Percentiles rank a stretch among this genome's conserved stretches.
phyloP scores from a whole-genome alignment of 306 rosid species.

The Castanea mollissima region DNA sequence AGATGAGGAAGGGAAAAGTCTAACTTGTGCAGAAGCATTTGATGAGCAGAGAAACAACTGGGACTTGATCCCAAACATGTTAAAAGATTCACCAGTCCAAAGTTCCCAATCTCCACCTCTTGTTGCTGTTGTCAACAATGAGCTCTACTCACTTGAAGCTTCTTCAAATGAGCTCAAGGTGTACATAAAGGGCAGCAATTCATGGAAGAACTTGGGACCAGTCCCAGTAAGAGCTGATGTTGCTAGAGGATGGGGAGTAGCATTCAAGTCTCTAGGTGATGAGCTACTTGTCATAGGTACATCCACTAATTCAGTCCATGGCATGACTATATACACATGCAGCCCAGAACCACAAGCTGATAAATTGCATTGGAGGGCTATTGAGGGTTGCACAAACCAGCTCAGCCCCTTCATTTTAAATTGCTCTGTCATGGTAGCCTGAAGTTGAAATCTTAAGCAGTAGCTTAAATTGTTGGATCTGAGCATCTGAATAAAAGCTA shows the following conservation, averaged over 20 bases:
- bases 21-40: conserved; percentile 61
- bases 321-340: conserved; percentile 52
- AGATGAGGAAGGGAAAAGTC: conserved; percentile 39
- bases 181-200: conserved; percentile 42
- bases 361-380: conserved; percentile 56
- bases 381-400: conserved; percentile 42
- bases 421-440: conserved; percentile 77
- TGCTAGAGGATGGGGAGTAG: conserved; percentile 78
- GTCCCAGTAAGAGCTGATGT: conserved; percentile 71
- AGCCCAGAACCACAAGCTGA: conserved; percentile 51
- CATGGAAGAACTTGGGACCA: conserved; percentile 64
- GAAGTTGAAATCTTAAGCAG: conserved; percentile 20
- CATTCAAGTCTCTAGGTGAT: conserved; percentile 70
- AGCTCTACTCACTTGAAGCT: conserved; percentile 60
- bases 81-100: conserved; percentile 32
- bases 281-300: conserved; percentile 76
- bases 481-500: conserved; percentile 14
- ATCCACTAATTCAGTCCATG: conserved; percentile 28
- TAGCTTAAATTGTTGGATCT: not conserved
- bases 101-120: conserved; percentile 62
- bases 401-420: conserved; percentile 62
- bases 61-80: conserved; percentile 60
- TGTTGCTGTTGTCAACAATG: conserved; percentile 63
- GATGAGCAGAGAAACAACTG: conserved; percentile 53
- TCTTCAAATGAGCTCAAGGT: conserved; percentile 66